Percentiles rank a stretch among this genome's conserved stretches.
These are phyloP conservation scores for Lachnellula hyalina DNA, from an alignment of 2,329 filamentous ascomycete species.

Conservation along the genomic window DNA sequence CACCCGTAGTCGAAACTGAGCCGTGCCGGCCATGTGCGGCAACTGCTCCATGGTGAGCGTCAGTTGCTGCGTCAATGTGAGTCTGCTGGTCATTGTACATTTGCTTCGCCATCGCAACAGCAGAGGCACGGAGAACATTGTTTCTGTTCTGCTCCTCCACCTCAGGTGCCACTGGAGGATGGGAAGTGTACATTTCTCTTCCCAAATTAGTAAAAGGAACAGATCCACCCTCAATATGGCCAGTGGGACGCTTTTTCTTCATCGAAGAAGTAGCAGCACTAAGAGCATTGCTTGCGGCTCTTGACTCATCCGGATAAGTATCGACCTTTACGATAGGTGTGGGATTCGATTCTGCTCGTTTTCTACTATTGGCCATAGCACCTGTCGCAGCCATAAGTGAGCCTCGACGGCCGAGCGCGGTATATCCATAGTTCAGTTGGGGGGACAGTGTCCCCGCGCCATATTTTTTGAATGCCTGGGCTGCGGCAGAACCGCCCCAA, in stretches of 20 bases:
- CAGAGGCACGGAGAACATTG: constrained; percentile 73
- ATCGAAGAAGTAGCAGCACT: constrained; percentile 58
- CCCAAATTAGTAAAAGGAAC: constrained; percentile 62
- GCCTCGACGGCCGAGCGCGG: constrained; percentile 50
- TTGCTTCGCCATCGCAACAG: constrained; percentile 81
- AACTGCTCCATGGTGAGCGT: constrained; percentile 26
- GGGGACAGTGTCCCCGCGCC: constrained; percentile 35
- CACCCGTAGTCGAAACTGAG: constrained; percentile 31
- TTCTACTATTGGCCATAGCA: constrained; percentile 57
- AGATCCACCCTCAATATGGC: constrained; percentile 52
- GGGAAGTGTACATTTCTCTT: constrained; percentile 71
- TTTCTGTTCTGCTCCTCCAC: constrained; percentile 67
- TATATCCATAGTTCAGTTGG: constrained; percentile 41
- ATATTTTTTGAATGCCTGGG: constrained; percentile 56
- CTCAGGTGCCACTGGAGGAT: constrained; percentile 67
- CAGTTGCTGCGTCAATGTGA: constrained; percentile 34
- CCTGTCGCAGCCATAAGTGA: constrained; percentile 72
- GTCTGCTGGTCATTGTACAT: constrained; percentile 72
- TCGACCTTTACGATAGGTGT: constrained; percentile 31
- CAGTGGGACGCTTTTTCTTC: constrained; percentile 6
- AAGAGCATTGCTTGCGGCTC: constrained; percentile 62
- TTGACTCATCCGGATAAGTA: constrained; percentile 51
- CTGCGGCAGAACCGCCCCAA: constrained; percentile 63
- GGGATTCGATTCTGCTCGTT: constrained; percentile 59
- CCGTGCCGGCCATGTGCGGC: constrained; percentile 29